Evolutionary conservation across 768 basidiomycete species (phyloP), one percentile per base, ranked within the genome.

Genomic region (Rhodocollybia butyracea): DNA sequence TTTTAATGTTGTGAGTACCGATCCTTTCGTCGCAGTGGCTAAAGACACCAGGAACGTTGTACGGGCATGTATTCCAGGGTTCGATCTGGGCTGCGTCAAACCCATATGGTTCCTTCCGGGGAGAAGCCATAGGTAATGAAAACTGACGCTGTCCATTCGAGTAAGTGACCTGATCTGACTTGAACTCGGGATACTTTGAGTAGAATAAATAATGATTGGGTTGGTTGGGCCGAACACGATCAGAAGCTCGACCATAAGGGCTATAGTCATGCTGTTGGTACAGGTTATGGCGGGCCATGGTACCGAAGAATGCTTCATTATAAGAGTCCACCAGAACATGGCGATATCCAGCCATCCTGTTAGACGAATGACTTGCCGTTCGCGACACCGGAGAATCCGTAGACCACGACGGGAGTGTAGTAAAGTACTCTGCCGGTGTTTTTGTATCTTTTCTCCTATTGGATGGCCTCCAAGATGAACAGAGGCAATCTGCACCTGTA

Each of bases 161-260:
- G n/a, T n/a, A n/a, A n/a, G 32, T 22, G n/a, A 6, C n/a, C 3
- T 38, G 32, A 22, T 50, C 31, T 15, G 34, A 24, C 11, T 19
- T 3, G 22, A 50, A 38, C 7, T 67, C 34, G 66, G 63, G 24
- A 45, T 3, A 27, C 3, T 19, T 11, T 40, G 36, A 13, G 24
- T 54, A 31, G 32, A 26, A 29, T 21, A 24, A 41, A 50, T 36
- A 34, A 11, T 24, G 48, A 10, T 50, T 34, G 61, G 64, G 63
- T 57, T 65, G 55, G 29, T 59, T 22, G 60, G 63, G 68, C 47
- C 70, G 71, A 48, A 68, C 59, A 5, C 74, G 68, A 50, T 82
- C 86, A 59, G 88, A 83, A 11, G 85, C 85, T 24, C 86, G 78
- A n/a, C 80, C 80, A 55, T 90, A 91, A 0, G 89, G 89, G 50